These are phyloP conservation scores for Ganoderma resinaceum DNA, from an alignment of 1,284 basidiomycete genomes.

Conservation along the genomic window DNA sequence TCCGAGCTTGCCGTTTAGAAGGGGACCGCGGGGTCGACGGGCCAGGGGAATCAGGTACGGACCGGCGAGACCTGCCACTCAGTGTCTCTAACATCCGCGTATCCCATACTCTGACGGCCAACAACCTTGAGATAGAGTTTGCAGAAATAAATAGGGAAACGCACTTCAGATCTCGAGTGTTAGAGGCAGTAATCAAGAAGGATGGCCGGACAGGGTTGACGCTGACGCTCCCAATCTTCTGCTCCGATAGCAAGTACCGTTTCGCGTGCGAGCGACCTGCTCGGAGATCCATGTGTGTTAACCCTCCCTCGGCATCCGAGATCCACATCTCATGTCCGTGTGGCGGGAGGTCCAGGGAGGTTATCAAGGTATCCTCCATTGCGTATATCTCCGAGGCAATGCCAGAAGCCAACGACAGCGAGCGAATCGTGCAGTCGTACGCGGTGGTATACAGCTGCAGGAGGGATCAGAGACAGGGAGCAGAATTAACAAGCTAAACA, in stretches of 20 bases:
- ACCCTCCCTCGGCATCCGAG: slow-evolving; percentile 71
- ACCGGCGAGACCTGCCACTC: slow-evolving; percentile 35
- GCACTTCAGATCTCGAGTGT: slow-evolving; percentile 71
- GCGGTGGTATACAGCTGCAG: slow-evolving; percentile 76
- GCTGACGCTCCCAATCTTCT: slow-evolving; percentile 80
- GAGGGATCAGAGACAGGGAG: neutral
- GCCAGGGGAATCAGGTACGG: slow-evolving; percentile 19
- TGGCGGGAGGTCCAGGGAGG: slow-evolving; percentile 69
- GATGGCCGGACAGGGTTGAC: slow-evolving; percentile 74
- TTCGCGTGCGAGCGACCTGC: slow-evolving; percentile 61
- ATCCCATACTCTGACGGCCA: slow-evolving; percentile 74
- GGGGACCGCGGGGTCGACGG: slow-evolving; percentile 17
- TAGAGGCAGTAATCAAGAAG: slow-evolving; percentile 76
- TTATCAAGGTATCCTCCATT: slow-evolving; percentile 64
- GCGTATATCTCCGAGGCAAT: slow-evolving; percentile 72
- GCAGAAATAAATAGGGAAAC: slow-evolving; percentile 25
- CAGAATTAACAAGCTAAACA: no score
- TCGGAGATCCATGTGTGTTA: slow-evolving; percentile 76
- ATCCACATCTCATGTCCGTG: slow-evolving; percentile 82
- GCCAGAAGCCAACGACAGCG: slow-evolving; percentile 71
- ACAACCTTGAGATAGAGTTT: neutral
- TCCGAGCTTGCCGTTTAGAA: slow-evolving; percentile 10
- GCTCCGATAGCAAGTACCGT: slow-evolving; percentile 69
- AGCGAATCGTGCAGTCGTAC: slow-evolving; percentile 80
- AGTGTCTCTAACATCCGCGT: slow-evolving; percentile 63